Base-by-base conservation (phyloP, 495 filamentous ascomycete species). In the Penicillium samsonianum region DNA sequence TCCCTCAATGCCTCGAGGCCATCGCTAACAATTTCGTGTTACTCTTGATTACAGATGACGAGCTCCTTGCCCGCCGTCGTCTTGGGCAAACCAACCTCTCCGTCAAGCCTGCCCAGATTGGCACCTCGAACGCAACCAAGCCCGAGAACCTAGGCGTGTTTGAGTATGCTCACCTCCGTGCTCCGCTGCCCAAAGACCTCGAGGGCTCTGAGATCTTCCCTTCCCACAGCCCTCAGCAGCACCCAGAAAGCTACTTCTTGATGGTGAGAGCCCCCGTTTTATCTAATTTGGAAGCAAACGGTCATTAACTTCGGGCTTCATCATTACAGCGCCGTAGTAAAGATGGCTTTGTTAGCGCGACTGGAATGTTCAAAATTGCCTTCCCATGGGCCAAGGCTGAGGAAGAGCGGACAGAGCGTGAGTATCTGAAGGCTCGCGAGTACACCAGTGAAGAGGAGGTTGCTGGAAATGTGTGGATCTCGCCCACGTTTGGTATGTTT, bases 351-450 rank as follows among this genome's bases (percentile, higher is more conserved):
- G 85, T 98, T 38, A 96, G 91, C 64, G 92, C 94, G 6, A 98
- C 94, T 50, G 94, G 95, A 68, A 98, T 98, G 95, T 98, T 98
- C 81, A 98, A 98, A 76, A 95, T 95, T 54, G 90, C 93, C 6
- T 98, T 97, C 71, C 94, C 94, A 4, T 98, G 92, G 81, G 91
- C 94, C 14, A 87, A 88, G 56, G 74, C 82, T 30, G 83, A 85
- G 7, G 95, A 98, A 68, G 94, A 98, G 73, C 85, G 88, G 59
- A 77, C 76, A 8, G 94, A 98, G 79, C 88, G 92, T 59, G 89
- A 87, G 60, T 93, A 90, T 63, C 81, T 98, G 66, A 96, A 94
- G 72, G 63, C 73, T 9, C 84, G 93, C 20, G 73, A 82, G 30
- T 84, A 85, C 7, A 95, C 92, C 4, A 92, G 90, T 58, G 81